A percentile compares a stretch with the other conserved stretches of the same genome.
phyloP scores from a whole-genome alignment of 257 asterid species.

The Verbena officinalis region DNA sequence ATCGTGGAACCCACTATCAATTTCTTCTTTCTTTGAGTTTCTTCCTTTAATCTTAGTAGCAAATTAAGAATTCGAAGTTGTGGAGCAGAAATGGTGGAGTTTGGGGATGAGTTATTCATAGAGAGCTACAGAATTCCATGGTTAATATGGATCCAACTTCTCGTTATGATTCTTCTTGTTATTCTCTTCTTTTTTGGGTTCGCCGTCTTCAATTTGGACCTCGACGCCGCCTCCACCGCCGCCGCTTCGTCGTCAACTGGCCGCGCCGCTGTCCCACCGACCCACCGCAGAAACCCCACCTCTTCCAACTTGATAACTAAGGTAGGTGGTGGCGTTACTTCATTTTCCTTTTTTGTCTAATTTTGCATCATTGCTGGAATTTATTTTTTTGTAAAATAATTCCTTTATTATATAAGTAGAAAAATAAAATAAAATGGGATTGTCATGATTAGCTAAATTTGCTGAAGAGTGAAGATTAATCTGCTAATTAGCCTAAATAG shows the following conservation, averaged over 20 bases:
- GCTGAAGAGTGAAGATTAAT: constrained; percentile 5
- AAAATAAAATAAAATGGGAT: not conserved
- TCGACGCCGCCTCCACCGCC: constrained; percentile 30
- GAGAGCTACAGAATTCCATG: constrained; percentile 65
- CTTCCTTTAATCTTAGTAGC: not conserved
- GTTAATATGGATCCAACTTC: constrained; percentile 81
- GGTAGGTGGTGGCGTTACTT: constrained; percentile 27
- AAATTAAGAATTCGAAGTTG: not conserved
- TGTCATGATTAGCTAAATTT: not conserved
- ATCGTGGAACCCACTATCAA: not conserved
- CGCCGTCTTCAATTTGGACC: constrained; percentile 41
- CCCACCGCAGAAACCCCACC: constrained; percentile 28
- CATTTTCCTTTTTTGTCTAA: not conserved
- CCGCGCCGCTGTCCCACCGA: constrained; percentile 15
- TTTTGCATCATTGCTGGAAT: not conserved
- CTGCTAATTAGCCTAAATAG: not conserved
- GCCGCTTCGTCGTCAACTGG: constrained; percentile 31
- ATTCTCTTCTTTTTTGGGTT: constrained; percentile 60
- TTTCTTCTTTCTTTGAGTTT: not conserved
- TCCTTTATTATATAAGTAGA: not conserved
- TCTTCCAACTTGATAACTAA: constrained; percentile 35
- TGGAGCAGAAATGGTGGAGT: constrained; percentile 53
- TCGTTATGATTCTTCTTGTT: constrained; percentile 61
- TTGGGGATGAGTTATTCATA: constrained; percentile 66
- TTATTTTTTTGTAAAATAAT: not conserved